These are phyloP conservation scores for Penicillium arizonense DNA, from an alignment of 495 filamentous ascomycete genomes.

Conservation along the genomic window DNA sequence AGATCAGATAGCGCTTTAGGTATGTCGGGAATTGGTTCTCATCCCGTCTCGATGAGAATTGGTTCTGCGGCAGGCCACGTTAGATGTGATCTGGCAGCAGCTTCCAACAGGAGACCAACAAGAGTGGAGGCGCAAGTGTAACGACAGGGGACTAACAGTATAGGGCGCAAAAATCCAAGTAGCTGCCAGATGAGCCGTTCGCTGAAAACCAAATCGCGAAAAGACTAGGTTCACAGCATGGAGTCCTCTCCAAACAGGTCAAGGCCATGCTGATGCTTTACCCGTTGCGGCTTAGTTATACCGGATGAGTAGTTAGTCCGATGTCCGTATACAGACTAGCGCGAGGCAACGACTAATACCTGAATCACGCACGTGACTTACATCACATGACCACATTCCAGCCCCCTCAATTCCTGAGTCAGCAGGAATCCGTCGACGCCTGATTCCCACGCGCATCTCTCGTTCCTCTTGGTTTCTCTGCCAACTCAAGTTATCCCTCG, in stretches of 20 bases:
- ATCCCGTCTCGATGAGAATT: conserved; percentile 30
- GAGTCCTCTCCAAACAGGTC: conserved; percentile 18
- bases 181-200: background rate
- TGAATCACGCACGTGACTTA: background rate
- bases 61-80: conserved; percentile 14
- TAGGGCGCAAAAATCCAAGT: background rate
- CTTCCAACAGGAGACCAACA: conserved; percentile 19
- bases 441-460: conserved; percentile 29
- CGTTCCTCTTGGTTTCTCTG: conserved; percentile 24
- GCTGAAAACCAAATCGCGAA: conserved; percentile 4
- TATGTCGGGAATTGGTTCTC: conserved; percentile 25
- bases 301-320: conserved; percentile 23
- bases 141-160: conserved; percentile 4
- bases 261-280: conserved; percentile 36
- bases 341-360: background rate
- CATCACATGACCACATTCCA: conserved; percentile 14
- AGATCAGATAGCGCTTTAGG: conserved; percentile 12
- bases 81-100: conserved; percentile 38
- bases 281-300: conserved; percentile 21
- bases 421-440: conserved; percentile 19
- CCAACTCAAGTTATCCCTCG: conserved; percentile 24
- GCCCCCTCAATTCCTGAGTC: conserved; percentile 26
- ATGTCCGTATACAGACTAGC: conserved; percentile 15
- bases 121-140: conserved; percentile 7
- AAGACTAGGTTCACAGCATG: conserved; percentile 7